These are phyloP conservation scores for Salmacisia buchloeana DNA, from an alignment of 1,284 basidiomycete genomes.

Conservation along the genomic window DNA sequence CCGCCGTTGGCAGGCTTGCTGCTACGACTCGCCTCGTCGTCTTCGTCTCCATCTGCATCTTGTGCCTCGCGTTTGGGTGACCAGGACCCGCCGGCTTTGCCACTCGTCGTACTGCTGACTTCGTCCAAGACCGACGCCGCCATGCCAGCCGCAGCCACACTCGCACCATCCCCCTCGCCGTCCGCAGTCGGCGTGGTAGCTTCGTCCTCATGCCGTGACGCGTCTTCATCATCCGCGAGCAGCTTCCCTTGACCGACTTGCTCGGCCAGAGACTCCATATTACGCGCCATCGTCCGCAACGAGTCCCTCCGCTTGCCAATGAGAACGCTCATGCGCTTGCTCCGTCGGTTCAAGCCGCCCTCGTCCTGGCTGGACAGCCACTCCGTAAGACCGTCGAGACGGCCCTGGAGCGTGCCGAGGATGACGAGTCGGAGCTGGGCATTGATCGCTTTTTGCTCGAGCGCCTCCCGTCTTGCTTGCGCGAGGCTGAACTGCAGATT, in stretches of 20 bases:
- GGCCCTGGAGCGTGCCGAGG: slow-evolving; percentile 10
- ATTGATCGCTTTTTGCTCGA: slow-evolving; percentile 16
- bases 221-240: too few relatives aligned
- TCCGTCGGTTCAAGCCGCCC: slow-evolving; percentile 7
- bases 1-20: not conserved
- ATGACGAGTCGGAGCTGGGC: slow-evolving; percentile 14
- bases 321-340: slow-evolving; percentile 16
- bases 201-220: too few relatives aligned
- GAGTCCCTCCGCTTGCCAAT: slow-evolving; percentile 13
- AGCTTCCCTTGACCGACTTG: not conserved
- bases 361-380: slow-evolving; percentile 10
- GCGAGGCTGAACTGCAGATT: slow-evolving; percentile 7
- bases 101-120: slow-evolving; percentile 8
- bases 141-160: slow-evolving; percentile 6
- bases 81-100: slow-evolving; percentile 13
- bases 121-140: not conserved
- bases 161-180: not conserved
- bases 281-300: slow-evolving; percentile 8
- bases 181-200: too few relatives aligned
- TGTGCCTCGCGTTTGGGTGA: slow-evolving; percentile 7
- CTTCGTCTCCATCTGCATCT: slow-evolving; percentile 1
- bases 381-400: slow-evolving; percentile 12
- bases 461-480: not conserved
- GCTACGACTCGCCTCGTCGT: not conserved
- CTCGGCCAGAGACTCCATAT: slow-evolving; percentile 9